A percentile compares a stretch with the other conserved stretches of the same genome.
phyloP scores from a whole-genome alignment of 2,329 filamentous ascomycete genomes.

The Fusarium hainanense region DNA sequence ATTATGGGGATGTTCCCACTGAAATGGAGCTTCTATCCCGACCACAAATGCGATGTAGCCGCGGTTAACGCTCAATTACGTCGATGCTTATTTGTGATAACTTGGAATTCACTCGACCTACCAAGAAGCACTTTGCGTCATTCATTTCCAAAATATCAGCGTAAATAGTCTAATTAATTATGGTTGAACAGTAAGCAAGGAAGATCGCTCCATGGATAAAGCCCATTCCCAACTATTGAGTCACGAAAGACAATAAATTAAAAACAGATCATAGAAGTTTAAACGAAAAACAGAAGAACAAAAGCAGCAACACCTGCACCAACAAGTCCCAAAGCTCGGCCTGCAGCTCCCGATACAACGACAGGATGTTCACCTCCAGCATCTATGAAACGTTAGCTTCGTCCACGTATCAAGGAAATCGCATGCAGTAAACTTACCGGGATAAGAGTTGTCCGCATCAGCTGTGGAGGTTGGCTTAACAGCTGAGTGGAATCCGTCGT shows the following conservation, averaged over 20 bases:
- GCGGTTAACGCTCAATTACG: conserved; percentile 10
- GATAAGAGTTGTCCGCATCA: neutral
- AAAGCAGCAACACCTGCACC: neutral
- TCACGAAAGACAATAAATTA: neutral
- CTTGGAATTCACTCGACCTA: neutral
- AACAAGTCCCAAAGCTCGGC: neutral
- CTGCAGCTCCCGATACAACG: conserved; percentile 9
- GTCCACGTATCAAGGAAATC: neutral
- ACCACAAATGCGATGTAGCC: neutral
- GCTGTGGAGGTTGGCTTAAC: conserved; percentile 1
- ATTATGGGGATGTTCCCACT: conserved; percentile 21
- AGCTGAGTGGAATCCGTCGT: conserved; percentile 5
- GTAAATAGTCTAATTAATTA: neutral
- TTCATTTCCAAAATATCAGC: neutral
- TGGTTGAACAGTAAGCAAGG: no score
- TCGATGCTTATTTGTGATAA: neutral
- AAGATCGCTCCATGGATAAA: neutral
- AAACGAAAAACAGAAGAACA: conserved; percentile 2
- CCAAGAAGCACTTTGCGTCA: neutral
- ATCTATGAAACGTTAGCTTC: neutral
- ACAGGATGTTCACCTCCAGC: conserved; percentile 12
- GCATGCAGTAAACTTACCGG: neutral
- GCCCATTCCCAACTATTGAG: neutral
- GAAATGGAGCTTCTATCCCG: neutral
- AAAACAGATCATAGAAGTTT: neutral